Evolutionary conservation across 371 early-diverging fungal genomes (phyloP).

Genomic region (Actinomortierella ambigua): DNA sequence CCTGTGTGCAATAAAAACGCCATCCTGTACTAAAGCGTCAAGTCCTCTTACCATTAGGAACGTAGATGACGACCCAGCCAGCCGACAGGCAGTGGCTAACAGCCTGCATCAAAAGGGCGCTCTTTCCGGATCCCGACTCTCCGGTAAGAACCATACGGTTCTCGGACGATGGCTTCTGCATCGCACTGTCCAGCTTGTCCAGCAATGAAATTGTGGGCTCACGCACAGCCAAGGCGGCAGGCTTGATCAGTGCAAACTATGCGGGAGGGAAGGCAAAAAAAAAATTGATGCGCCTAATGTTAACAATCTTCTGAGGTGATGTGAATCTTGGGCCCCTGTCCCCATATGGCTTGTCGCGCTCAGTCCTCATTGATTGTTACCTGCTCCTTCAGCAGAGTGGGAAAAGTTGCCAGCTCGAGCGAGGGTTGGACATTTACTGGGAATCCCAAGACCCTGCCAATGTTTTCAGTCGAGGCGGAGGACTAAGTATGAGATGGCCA

Average conservation of each 20-base stretch:
- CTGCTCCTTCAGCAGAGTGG: conserved; percentile 44
- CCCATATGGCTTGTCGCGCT: too few relatives aligned
- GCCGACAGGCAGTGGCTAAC: conserved; percentile 48
- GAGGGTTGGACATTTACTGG: conserved; percentile 27
- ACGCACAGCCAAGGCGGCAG: conserved; percentile 44
- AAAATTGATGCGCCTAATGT: too few relatives aligned
- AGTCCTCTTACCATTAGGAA: conserved; percentile 41
- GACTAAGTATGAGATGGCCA: too few relatives aligned
- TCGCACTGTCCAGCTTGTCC: conserved; percentile 33
- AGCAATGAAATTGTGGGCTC: conserved; percentile 35
- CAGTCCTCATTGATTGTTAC: too few relatives aligned
- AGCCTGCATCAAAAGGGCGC: conserved; percentile 46
- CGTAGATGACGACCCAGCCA: conserved; percentile 50
- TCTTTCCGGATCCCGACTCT: conserved; percentile 48
- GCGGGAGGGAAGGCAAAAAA: too few relatives aligned
- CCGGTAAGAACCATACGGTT: conserved; percentile 46
- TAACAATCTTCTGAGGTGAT: too few relatives aligned
- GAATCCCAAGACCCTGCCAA: conserved; percentile 37
- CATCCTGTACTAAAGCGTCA: neutral
- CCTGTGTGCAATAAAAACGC: too few relatives aligned
- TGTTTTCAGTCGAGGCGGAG: conserved; percentile 31
- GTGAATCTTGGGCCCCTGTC: too few relatives aligned
- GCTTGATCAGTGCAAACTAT: conserved; percentile 42
- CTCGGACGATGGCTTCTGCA: conserved; percentile 33
- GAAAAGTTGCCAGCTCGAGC: conserved; percentile 26